Conservation (phyloP, 768 basidiomycete species). For the Candolleomyces efflorescens region DNA sequence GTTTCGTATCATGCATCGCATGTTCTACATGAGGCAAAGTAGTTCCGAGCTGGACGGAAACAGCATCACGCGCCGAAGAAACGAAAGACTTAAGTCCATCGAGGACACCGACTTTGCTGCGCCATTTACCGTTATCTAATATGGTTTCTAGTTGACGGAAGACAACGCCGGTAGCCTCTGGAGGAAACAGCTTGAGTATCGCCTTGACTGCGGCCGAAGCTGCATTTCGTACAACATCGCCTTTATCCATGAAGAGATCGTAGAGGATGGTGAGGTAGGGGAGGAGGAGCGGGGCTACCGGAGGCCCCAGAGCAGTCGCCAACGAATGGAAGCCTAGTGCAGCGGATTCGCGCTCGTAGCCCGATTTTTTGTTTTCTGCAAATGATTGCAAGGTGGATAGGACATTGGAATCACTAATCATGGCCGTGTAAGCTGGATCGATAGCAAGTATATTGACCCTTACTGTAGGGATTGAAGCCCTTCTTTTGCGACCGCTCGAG, state of each 20-base stretch:
- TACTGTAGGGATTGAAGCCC: constrained; percentile 64
- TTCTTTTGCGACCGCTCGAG: constrained; percentile 61
- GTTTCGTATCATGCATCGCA: constrained; percentile 96
- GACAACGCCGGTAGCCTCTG: constrained; percentile 69
- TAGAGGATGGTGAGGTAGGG: constrained; percentile 73
- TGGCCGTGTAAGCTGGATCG: background rate
- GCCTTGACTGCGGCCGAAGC: constrained; percentile 79
- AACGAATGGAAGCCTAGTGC: constrained; percentile 79
- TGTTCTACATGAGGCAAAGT: constrained; percentile 83
- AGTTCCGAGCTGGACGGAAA: constrained; percentile 78
- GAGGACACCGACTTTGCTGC: constrained; percentile 87
- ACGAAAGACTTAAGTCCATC: constrained; percentile 81
- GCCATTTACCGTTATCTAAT: constrained; percentile 88
- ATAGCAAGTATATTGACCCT: constrained; percentile 12
- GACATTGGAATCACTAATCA: constrained; percentile 53
- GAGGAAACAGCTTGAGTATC: constrained; percentile 79
- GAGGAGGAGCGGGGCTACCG: constrained; percentile 70
- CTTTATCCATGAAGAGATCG: constrained; percentile 90
- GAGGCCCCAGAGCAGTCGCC: constrained; percentile 61
- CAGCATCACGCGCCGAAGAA: constrained; percentile 60
- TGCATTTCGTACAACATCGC: constrained; percentile 82
- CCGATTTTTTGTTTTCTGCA: constrained; percentile 81
- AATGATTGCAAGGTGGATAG: constrained; percentile 62
- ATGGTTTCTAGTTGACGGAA: constrained; percentile 70
- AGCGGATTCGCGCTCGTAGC: constrained; percentile 84